phyloP scores from a whole-genome alignment of 2,329 filamentous ascomycete genomes.

The Hymenoscyphus fructigenus region DNA sequence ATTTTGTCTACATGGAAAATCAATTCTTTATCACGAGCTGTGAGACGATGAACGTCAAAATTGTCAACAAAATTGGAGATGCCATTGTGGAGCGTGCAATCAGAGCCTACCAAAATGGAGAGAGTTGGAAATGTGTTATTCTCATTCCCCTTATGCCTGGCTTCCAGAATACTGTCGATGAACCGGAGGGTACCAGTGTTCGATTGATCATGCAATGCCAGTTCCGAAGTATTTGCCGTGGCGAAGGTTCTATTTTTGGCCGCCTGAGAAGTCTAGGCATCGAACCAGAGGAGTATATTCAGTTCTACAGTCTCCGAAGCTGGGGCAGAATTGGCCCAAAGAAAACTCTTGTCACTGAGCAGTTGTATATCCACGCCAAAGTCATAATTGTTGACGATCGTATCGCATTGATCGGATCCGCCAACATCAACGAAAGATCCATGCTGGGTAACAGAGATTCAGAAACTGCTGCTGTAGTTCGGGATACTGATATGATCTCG shows the following conservation, averaged over 20 bases:
- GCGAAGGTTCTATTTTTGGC: conserved; percentile 88
- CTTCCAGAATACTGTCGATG: conserved; percentile 94
- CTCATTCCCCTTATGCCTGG: conserved; percentile 96
- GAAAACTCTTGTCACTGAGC: conserved; percentile 85
- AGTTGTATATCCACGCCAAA: conserved; percentile 97
- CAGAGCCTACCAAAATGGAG: conserved; percentile 75
- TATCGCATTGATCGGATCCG: conserved; percentile 89
- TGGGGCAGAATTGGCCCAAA: conserved; percentile 89
- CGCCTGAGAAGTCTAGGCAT: conserved; percentile 76
- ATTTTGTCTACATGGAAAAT: conserved; percentile 98
- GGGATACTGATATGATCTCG: conserved; percentile 89
- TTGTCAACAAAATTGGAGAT: conserved; percentile 92
- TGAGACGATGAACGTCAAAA: conserved; percentile 80
- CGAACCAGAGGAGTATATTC: conserved; percentile 91
- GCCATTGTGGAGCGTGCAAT: conserved; percentile 90
- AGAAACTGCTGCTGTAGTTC: conserved; percentile 84
- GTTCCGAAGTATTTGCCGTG: conserved; percentile 92
- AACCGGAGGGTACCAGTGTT: conserved; percentile 90
- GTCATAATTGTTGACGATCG: conserved; percentile 95
- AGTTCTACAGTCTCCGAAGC: conserved; percentile 87
- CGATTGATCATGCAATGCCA: conserved; percentile 96
- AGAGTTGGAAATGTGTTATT: conserved; percentile 88
- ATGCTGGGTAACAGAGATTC: conserved; percentile 92
- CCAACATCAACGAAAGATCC: conserved; percentile 97
- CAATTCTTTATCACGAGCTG: conserved; percentile 97